Evolutionary conservation across 1,284 basidiomycete species (phyloP), one percentile per base, ranked within the genome.

Genomic region (Cutaneotrichosporon sp.): DNA sequence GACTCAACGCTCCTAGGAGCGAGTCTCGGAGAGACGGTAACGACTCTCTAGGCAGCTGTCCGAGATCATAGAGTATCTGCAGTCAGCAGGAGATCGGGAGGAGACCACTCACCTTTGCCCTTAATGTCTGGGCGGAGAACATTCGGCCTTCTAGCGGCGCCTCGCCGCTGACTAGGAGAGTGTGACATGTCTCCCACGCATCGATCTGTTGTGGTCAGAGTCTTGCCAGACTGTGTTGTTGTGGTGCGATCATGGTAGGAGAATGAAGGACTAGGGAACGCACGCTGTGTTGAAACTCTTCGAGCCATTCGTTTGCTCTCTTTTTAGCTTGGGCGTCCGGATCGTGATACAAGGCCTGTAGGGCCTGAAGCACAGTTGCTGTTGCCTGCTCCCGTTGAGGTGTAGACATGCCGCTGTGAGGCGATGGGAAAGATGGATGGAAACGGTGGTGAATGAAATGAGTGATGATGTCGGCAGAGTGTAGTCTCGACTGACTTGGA

Each of bases 211-310:
- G 19, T 22, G 7, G 42, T 41, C 26, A 41, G 38, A n/a, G n/a
- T n/a, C n/a, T n/a, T n/a, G n/a, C n/a, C n/a, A n/a, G n/a, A n/a
- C n/a, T n/a, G n/a, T n/a, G n/a, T 32, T 44, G 42, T 44, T 44
- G 42, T 32, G 31, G 16, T 20, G 41, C 24, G 22, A n/a, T n/a
- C n/a, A n/a, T n/a, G n/a, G n/a, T n/a, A n/a, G n/a, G n/a, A n/a
- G n/a, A n/a, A n/a, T n/a, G n/a, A n/a, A n/a, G n/a, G 5, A 32
- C 29, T 9, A 12, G 43, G 32, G 3, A 9, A 88, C 84, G 84
- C 84, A 93, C 90, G 78, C 89, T 90, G 79, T 94, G 91, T 78
- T 96, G 91, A 72, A 94, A 96, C 76, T 91, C 88, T 78, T 91
- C 87, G 57, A 96, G 84, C 89, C 89, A 94, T 63, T 84, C 79